Conservation (phyloP, 2,329 filamentous ascomycete species). For the Rhinocladiella similis region DNA sequence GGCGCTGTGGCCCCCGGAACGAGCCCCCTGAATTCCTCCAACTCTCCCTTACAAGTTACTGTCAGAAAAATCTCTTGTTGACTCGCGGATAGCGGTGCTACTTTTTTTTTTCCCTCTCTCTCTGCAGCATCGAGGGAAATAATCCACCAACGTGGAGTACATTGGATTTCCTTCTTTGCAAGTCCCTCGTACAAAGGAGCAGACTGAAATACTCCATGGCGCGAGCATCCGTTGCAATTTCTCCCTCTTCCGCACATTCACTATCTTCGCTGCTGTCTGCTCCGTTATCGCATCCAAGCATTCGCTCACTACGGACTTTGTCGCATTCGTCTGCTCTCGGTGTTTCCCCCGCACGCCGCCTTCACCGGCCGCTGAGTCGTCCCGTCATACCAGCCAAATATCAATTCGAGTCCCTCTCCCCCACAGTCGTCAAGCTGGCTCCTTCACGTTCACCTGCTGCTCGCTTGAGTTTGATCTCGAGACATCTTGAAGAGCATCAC, state of each 20-base stretch:
- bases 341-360: slow-evolving; percentile 18
- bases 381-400: not conserved
- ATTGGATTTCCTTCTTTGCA: too few relatives aligned
- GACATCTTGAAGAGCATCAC: slow-evolving; percentile 52
- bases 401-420: not conserved
- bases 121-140: too few relatives aligned
- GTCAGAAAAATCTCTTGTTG: not conserved
- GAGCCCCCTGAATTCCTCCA: not conserved
- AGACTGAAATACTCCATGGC: slow-evolving; percentile 2
- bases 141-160: too few relatives aligned
- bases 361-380: slow-evolving; percentile 11
- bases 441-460: slow-evolving; percentile 46
- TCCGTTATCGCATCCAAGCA: slow-evolving; percentile 18
- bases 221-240: not conserved
- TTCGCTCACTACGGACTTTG: not conserved
- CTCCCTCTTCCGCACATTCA: not conserved
- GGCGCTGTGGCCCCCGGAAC: not conserved
- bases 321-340: slow-evolving; percentile 6
- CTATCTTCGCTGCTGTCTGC: slow-evolving; percentile 7
- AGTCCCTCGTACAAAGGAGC: not conserved
- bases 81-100: not conserved
- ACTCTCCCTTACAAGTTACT: too few relatives aligned
- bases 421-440: slow-evolving; percentile 45
- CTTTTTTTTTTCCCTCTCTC: too few relatives aligned
- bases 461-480: slow-evolving; percentile 60